A percentile compares a stretch with the other conserved stretches of the same genome.
phyloP scores from a whole-genome alignment of 1,139 yeast species.

The Saccharomycopsis crataegensis region DNA sequence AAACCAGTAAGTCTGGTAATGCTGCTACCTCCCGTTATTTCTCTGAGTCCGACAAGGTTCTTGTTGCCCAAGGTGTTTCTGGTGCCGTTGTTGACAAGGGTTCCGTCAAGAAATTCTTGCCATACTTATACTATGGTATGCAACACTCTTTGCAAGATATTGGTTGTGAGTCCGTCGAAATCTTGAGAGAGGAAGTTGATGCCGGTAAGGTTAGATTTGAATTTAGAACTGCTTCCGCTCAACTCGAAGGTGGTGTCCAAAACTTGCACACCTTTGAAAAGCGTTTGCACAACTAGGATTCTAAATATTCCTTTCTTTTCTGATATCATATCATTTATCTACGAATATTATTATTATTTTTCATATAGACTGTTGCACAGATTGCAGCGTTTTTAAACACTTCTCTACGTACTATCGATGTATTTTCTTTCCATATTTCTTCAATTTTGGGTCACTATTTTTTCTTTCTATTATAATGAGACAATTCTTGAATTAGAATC shows the following conservation, averaged over 20 bases:
- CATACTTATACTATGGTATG: constrained; percentile 89
- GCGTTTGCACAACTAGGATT: constrained; percentile 74
- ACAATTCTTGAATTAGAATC: no score
- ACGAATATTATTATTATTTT: neutral
- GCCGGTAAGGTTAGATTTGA: constrained; percentile 82
- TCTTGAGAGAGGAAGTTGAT: constrained; percentile 58
- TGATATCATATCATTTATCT: neutral
- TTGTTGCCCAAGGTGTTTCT: constrained; percentile 98
- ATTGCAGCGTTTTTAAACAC: no score
- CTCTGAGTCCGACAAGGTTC: constrained; percentile 89
- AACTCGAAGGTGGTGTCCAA: constrained; percentile 97
- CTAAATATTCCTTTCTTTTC: neutral
- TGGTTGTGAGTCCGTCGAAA: constrained; percentile 66
- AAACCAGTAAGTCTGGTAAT: constrained; percentile 78
- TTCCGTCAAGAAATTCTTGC: constrained; percentile 85
- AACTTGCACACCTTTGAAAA: constrained; percentile 96
- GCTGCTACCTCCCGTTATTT: constrained; percentile 98
- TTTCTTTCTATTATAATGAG: no score
- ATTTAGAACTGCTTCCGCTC: constrained; percentile 97
- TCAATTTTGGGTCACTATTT: no score
- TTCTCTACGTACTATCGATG: no score
- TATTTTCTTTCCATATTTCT: no score
- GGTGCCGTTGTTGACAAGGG: constrained; percentile 98
- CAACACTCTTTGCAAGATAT: constrained; percentile 99
- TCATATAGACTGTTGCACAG: neutral